A percentile compares a stretch with the other conserved stretches of the same genome.
These are phyloP conservation scores for Alternaria ventricosa DNA, from an alignment of 2,329 filamentous ascomycete genomes.

Conservation along the genomic window DNA sequence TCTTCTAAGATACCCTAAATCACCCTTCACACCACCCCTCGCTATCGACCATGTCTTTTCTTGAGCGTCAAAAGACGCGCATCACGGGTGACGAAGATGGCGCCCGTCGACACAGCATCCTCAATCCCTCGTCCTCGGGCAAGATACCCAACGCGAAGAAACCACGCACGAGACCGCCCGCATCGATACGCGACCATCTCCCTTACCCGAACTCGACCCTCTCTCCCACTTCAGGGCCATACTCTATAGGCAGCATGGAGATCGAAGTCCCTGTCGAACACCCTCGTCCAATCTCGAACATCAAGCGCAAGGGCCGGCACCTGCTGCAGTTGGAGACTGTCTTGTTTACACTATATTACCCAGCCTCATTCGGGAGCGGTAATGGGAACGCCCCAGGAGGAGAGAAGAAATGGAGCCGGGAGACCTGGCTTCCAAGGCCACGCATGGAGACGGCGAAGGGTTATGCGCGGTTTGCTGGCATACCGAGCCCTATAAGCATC, in stretches of 20 bases:
- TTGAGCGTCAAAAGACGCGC: slow-evolving; percentile 36
- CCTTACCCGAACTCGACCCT: slow-evolving; percentile 54
- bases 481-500: slow-evolving; percentile 56
- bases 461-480: slow-evolving; percentile 66
- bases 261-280: slow-evolving; percentile 60
- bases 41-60: slow-evolving; percentile 29
- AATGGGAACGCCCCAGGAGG: slow-evolving; percentile 49
- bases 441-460: slow-evolving; percentile 63
- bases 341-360: slow-evolving; percentile 71
- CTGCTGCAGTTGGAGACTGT: slow-evolving; percentile 64
- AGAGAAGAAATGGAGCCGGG: slow-evolving; percentile 57
- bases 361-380: slow-evolving; percentile 57
- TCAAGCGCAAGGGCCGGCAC: slow-evolving; percentile 56
- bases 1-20: slow-evolving; percentile 3
- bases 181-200: slow-evolving; percentile 56
- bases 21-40: neutral
- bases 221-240: slow-evolving; percentile 61
- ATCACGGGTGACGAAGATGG: slow-evolving; percentile 32
- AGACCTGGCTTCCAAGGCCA: slow-evolving; percentile 69
- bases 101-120: slow-evolving; percentile 25
- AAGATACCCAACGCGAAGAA: slow-evolving; percentile 54
- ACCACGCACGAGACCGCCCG: slow-evolving; percentile 57
- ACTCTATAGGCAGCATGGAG: slow-evolving; percentile 58
- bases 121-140: slow-evolving; percentile 25
- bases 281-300: slow-evolving; percentile 58